Base-by-base conservation (phyloP, 306 rosid species). In the Delonix regia region DNA sequence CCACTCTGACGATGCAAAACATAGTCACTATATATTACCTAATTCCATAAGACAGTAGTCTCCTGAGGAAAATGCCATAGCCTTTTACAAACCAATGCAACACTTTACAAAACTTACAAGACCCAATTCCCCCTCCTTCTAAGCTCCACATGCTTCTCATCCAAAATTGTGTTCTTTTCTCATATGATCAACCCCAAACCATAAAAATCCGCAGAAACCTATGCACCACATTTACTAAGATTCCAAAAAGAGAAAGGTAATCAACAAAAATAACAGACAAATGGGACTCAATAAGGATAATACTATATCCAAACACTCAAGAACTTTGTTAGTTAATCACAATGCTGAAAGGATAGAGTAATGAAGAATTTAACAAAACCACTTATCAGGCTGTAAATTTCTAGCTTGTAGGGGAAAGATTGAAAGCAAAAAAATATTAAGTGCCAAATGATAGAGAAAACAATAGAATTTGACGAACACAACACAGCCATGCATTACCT, bases 401-500 rank as follows among this genome's bases (percentile, higher is more conserved):
- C 64, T 9, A 25, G 71, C 16, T 16, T 1, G 28, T 57, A 65
- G 22, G 47, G 28, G 57, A 77, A 61, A 51, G 52, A 27, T 69
- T 22, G 8, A 12, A 9, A 45, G 33, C 69, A 61, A 51, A 73
- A 66, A 24, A 48, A 38, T n/a, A 75, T 44, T 13, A 78, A 78
- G 21, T 16, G 77, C 63, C 65, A 83, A 63, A 27, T 62, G 38
- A 56, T 25, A 33, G 49, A 33, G 18, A 42, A 64, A 71, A 69
- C 42, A 41, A 71, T 16, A 69, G 15, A 64, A 16, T 14, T 49
- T 18, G 47, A 67, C 77, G 28, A 41, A 69, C 73, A 51, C 52
- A 79, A n/a, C 39, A 49, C 36, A 56, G 30, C 60, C 38, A 66
- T 13, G 45, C 68, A 84, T 85, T 88, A 94, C 98, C 98, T 94